Conservation (phyloP, 441 rosid species). For the Daphne laureola region DNA sequence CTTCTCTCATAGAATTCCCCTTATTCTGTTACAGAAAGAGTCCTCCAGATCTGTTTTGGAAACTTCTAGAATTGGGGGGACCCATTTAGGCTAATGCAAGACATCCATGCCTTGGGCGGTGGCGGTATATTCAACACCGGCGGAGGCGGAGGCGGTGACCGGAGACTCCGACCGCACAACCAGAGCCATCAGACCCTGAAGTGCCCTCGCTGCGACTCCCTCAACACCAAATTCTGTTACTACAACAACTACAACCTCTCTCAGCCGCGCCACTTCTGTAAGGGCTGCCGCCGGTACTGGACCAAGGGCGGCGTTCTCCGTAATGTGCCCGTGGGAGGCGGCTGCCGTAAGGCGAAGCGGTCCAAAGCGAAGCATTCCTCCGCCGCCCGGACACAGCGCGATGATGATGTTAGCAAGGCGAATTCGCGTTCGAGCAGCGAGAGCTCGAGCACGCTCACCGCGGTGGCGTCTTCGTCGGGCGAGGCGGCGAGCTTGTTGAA, state of each 20-base stretch:
- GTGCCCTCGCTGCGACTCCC: slow-evolving; percentile 86
- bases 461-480: slow-evolving; percentile 9
- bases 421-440: slow-evolving; percentile 74
- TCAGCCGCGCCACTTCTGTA: slow-evolving; percentile 95
- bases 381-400: slow-evolving; percentile 8
- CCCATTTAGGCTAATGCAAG: slow-evolving; percentile 38
- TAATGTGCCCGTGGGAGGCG: slow-evolving; percentile 89
- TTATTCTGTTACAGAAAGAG: background rate
- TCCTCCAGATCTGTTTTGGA: background rate
- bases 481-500: slow-evolving; percentile 32
- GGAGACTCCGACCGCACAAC: slow-evolving; percentile 58
- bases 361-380: slow-evolving; percentile 36
- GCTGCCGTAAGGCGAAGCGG: slow-evolving; percentile 80
- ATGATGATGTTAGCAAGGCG: slow-evolving; percentile 23
- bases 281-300: slow-evolving; percentile 89
- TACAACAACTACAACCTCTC: slow-evolving; percentile 93
- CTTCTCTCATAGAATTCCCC: background rate
- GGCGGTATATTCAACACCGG: slow-evolving; percentile 30
- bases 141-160: slow-evolving; percentile 47
- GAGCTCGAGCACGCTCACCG: slow-evolving; percentile 69
- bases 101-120: slow-evolving; percentile 36
- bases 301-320: slow-evolving; percentile 92
- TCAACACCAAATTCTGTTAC: slow-evolving; percentile 86
- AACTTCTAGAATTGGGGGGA: background rate
- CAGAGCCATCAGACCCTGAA: slow-evolving; percentile 61